A percentile compares a stretch with the other conserved stretches of the same genome.
These are phyloP conservation scores for Exobasidium rhododendri DNA, from an alignment of 1,284 basidiomycete species.

Conservation along the genomic window DNA sequence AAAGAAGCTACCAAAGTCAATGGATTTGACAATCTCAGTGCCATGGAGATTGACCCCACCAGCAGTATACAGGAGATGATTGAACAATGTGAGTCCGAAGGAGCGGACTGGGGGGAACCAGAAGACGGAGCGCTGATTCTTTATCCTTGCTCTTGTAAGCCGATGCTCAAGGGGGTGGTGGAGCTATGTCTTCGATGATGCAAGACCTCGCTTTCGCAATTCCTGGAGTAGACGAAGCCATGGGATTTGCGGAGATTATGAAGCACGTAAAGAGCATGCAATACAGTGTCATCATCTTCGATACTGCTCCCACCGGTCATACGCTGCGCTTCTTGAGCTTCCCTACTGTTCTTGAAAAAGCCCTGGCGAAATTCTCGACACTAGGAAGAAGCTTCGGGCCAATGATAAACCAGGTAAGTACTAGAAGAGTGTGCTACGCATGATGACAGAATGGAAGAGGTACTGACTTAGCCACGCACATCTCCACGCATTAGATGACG, in stretches of 20 bases:
- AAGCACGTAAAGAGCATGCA: slow-evolving; percentile 99
- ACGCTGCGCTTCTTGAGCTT: slow-evolving; percentile 97
- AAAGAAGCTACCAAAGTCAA: slow-evolving; percentile 99
- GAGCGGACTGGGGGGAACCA: no score
- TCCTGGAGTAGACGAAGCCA: slow-evolving; percentile 97
- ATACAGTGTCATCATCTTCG: slow-evolving; percentile 98
- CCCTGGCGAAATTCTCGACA: slow-evolving; percentile 86
- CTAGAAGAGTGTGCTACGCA: background rate
- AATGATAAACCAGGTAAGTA: slow-evolving; percentile 81
- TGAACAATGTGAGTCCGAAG: slow-evolving; percentile 73
- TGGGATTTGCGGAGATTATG: slow-evolving; percentile 99
- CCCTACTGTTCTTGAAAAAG: slow-evolving; percentile 95
- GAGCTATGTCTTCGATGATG: slow-evolving; percentile 97
- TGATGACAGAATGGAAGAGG: background rate
- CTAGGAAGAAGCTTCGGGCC: slow-evolving; percentile 90
- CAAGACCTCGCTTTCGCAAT: slow-evolving; percentile 98
- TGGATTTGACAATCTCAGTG: slow-evolving; percentile 91
- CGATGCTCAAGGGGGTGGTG: slow-evolving; percentile 65
- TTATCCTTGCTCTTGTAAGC: slow-evolving; percentile 59
- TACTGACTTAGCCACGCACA: background rate
- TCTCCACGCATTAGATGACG: no score
- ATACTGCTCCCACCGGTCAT: slow-evolving; percentile 97
- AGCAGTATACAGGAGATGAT: slow-evolving; percentile 98
- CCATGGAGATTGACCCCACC: slow-evolving; percentile 99
- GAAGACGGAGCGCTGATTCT: no score